Evolutionary conservation across 306 rosid species (phyloP).

Genomic region (Biancaea sappan): DNA sequence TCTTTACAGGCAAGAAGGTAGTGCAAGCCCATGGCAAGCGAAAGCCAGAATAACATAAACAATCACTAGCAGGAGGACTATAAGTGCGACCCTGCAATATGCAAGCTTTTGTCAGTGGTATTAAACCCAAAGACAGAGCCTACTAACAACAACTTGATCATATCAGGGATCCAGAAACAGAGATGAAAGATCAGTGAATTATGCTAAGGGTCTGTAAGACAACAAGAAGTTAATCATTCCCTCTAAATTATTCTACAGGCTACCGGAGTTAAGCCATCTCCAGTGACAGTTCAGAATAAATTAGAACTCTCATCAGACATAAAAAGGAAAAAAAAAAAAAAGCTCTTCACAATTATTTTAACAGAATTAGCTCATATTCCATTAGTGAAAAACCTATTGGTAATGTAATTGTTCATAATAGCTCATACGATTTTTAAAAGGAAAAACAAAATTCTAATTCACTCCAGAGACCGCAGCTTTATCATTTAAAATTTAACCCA

Average conservation of each 20-base stretch:
- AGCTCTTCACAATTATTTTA: slow-evolving; percentile 17
- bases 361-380: neutral
- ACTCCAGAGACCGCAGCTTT: neutral
- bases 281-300: slow-evolving; percentile 13
- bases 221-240: slow-evolving; percentile 13
- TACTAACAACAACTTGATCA: neutral
- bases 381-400: neutral
- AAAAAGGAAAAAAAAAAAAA: neutral
- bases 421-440: neutral
- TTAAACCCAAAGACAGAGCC: slow-evolving; percentile 11
- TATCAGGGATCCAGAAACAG: neutral
- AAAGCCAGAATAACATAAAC: slow-evolving; percentile 76
- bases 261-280: slow-evolving; percentile 1
- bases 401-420: neutral
- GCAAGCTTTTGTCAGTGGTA: slow-evolving; percentile 35
- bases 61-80: slow-evolving; percentile 72
- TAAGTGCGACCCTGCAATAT: slow-evolving; percentile 80
- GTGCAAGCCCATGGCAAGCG: slow-evolving; percentile 84
- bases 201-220: slow-evolving; percentile 4
- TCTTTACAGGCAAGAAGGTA: slow-evolving; percentile 76
- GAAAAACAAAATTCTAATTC: neutral
- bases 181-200: slow-evolving; percentile 1
- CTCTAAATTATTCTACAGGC: slow-evolving; percentile 15
- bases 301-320: slow-evolving; percentile 11
- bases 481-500: neutral